These are phyloP conservation scores for Chaetomiaceae sp. DNA, from an alignment of 2,329 filamentous ascomycete genomes.

Conservation along the genomic window DNA sequence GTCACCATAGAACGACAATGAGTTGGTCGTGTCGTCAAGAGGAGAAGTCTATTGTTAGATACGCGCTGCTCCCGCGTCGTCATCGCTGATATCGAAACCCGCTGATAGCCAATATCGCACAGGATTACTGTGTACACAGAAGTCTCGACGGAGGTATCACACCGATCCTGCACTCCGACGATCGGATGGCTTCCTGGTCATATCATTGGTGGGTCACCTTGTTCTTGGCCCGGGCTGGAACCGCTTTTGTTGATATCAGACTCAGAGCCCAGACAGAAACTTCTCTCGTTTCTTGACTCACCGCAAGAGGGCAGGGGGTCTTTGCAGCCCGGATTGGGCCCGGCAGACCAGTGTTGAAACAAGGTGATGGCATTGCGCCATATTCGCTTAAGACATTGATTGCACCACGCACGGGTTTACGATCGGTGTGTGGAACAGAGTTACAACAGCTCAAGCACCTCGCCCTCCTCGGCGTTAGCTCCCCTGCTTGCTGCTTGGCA, in stretches of 20 bases:
- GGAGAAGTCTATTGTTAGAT: too few relatives aligned
- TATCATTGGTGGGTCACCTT: conserved; percentile 2
- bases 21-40: not conserved
- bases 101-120: too few relatives aligned
- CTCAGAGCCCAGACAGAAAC: not conserved
- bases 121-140: too few relatives aligned
- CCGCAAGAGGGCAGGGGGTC: not conserved
- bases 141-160: not conserved
- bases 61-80: too few relatives aligned
- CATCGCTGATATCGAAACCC: too few relatives aligned
- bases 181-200: not conserved
- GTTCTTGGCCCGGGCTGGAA: not conserved
- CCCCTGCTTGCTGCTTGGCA: not conserved
- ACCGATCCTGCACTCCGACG: not conserved
- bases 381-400: conserved; percentile 5
- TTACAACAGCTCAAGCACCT: too few relatives aligned
- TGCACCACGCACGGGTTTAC: not conserved
- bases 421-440: not conserved
- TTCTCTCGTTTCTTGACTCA: conserved; percentile 6
- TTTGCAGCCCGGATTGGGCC: not conserved
- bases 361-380: conserved; percentile 9
- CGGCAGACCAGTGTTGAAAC: not conserved
- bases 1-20: not conserved
- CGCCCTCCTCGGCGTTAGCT: not conserved
- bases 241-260: conserved; percentile 1